phyloP scores from a whole-genome alignment of 805 yeast species.

The Wickerhamomyces queroliae region DNA sequence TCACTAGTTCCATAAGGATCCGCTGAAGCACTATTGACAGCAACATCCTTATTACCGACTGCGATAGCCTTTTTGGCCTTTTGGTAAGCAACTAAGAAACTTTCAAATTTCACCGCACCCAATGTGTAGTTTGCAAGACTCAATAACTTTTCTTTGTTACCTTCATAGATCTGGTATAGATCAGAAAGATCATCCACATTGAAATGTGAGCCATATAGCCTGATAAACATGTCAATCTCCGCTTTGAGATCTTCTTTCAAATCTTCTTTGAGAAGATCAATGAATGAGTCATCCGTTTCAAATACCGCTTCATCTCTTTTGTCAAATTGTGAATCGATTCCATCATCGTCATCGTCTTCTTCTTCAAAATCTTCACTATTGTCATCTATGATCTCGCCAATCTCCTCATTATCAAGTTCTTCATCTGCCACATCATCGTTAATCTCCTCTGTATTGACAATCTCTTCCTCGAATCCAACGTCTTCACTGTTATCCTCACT shows the following conservation, averaged over 20 bases:
- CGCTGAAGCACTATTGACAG: no score
- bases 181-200: neutral
- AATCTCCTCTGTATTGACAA: neutral
- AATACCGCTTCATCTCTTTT: neutral
- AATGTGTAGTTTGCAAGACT: no score
- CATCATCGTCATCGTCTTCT: neutral
- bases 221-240: neutral
- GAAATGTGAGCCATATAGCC: neutral
- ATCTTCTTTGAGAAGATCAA: no score
- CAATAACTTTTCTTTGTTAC: no score
- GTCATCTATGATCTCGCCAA: neutral
- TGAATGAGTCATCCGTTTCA: no score
- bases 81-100: no score
- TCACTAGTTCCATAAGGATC: no score
- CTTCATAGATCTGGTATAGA: no score
- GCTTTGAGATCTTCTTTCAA: neutral
- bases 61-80: no score
- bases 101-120: no score
- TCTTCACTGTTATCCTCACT: neutral
- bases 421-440: slow-evolving; percentile 1
- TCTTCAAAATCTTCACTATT: slow-evolving; percentile 1
- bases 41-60: no score
- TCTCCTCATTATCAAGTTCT: slow-evolving; percentile 1
- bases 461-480: neutral
- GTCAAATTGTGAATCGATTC: neutral